phyloP scores from a whole-genome alignment of 805 yeast species.

The Candida vartiovaarae region DNA sequence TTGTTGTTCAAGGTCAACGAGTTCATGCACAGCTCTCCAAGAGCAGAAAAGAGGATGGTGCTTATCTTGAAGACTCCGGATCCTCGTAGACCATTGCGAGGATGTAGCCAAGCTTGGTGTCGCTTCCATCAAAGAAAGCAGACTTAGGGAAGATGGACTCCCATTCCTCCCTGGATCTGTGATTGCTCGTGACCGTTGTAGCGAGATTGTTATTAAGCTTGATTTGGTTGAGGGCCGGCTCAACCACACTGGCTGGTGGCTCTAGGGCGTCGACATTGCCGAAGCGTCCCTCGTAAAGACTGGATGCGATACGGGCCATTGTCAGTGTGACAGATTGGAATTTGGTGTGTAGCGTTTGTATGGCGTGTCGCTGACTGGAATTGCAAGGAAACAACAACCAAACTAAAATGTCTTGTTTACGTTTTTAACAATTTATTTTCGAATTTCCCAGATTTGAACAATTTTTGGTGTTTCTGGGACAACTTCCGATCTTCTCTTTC shows the following conservation, averaged over 20 bases:
- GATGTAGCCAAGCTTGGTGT: slow-evolving; percentile 37
- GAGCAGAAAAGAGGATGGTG: slow-evolving; percentile 50
- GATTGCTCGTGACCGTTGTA: slow-evolving; percentile 11
- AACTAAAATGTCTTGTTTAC: no score
- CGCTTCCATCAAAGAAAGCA: slow-evolving; percentile 47
- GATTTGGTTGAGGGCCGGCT: slow-evolving; percentile 19
- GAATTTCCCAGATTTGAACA: no score
- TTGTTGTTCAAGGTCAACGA: slow-evolving; percentile 48
- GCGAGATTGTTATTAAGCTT: slow-evolving; percentile 17
- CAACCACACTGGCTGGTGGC: slow-evolving; percentile 4
- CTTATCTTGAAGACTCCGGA: slow-evolving; percentile 38
- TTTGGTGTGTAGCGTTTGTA: no score
- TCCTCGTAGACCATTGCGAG: slow-evolving; percentile 45
- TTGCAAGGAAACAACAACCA: no score
- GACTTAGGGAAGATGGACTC: slow-evolving; percentile 36
- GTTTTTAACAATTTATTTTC: no score
- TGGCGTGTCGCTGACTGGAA: no score
- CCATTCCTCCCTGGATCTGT: slow-evolving; percentile 31
- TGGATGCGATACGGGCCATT: slow-evolving; percentile 18
- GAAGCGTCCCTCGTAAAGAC: slow-evolving; percentile 20
- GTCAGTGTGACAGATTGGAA: background rate
- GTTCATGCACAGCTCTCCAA: slow-evolving; percentile 57
- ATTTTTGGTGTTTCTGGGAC: no score
- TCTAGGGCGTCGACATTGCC: slow-evolving; percentile 4
- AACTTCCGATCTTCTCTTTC: no score